Evolutionary conservation across 2,329 filamentous ascomycete species (phyloP), one percentile per base, ranked within the genome.

Genomic region (Cladosporium sp.): DNA sequence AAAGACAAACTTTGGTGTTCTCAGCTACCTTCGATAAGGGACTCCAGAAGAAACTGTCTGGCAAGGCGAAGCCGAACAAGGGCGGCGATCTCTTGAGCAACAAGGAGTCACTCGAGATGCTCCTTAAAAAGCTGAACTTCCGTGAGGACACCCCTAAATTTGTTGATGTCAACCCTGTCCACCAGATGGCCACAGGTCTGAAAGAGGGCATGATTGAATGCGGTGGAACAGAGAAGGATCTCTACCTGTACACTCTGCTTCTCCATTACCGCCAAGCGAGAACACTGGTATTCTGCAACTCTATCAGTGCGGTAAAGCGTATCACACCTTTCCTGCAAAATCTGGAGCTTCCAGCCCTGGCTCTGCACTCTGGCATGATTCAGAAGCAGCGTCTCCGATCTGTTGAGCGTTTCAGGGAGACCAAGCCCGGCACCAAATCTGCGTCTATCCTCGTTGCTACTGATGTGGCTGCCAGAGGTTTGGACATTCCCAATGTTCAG

Each of bases 331-430:
- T 97, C 68, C 82, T 99, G 1, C 85, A 93, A 65, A 90, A 90
- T 63, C 84, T 99, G 51, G 83, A 87, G 61, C 80, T 97, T 8
- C 85, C 87, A 2, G 88, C 87, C 1, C 78, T 90, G 10, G 85
- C 89, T 0, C 78, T 99, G 0, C 94, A 99, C 74, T 97, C 91
- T 0, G 89, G 91, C 62, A 97, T 99, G 94, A 82, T 86, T 1
- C 94, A 99, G 74, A 97, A 97, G 73, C 92, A 94, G 3, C 91
- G 94, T 44, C 80, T 97, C n/a, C 86, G 93, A 37, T 93, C 91
- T 1, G 83, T 99, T 2, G 94, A 99, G 70, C 88, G 89, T 39
- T 97, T 99, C 75, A 87, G 88, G 1, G 83, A 83, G 2, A 78
- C 84, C 0, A 71, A 75, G 0, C 78, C 83, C 47, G 44, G 44